phyloP scores from a whole-genome alignment of 2,329 filamentous ascomycete genomes.

The Penicillium paneum region DNA sequence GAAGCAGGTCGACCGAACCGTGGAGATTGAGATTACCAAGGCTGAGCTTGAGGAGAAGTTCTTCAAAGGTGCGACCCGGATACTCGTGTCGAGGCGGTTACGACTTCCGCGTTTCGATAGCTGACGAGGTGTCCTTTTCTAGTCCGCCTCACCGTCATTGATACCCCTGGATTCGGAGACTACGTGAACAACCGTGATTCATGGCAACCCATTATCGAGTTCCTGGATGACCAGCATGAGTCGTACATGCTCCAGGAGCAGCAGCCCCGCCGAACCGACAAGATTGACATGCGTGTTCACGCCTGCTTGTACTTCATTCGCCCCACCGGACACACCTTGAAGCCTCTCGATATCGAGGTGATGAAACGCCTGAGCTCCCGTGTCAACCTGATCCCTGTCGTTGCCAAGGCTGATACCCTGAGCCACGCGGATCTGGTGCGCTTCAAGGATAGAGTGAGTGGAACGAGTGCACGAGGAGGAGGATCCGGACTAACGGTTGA shows the following conservation, averaged over 20 bases:
- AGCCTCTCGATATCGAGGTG: slow-evolving; percentile 98
- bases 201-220: slow-evolving; percentile 99
- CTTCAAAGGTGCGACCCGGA: slow-evolving; percentile 78
- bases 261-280: slow-evolving; percentile 94
- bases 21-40: slow-evolving; percentile 99
- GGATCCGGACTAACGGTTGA: slow-evolving; percentile 9
- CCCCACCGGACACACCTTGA: slow-evolving; percentile 95
- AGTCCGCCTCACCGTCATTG: slow-evolving; percentile 98
- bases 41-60: slow-evolving; percentile 99
- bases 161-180: slow-evolving; percentile 98
- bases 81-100: background rate
- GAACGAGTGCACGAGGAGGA: background rate
- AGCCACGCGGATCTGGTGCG: slow-evolving; percentile 86
- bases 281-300: slow-evolving; percentile 98
- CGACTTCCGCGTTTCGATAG: background rate
- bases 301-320: slow-evolving; percentile 99
- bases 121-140: slow-evolving; percentile 21
- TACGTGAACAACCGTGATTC: slow-evolving; percentile 99
- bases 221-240: slow-evolving; percentile 99
- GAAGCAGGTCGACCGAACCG: slow-evolving; percentile 99
- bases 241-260: slow-evolving; percentile 99
- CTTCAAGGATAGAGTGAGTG: slow-evolving; percentile 88
- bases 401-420: slow-evolving; percentile 97
- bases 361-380: slow-evolving; percentile 99
- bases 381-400: slow-evolving; percentile 96